Evolutionary conservation across 345 rosid species (phyloP).

Genomic region (Pelargonium nanum): DNA sequence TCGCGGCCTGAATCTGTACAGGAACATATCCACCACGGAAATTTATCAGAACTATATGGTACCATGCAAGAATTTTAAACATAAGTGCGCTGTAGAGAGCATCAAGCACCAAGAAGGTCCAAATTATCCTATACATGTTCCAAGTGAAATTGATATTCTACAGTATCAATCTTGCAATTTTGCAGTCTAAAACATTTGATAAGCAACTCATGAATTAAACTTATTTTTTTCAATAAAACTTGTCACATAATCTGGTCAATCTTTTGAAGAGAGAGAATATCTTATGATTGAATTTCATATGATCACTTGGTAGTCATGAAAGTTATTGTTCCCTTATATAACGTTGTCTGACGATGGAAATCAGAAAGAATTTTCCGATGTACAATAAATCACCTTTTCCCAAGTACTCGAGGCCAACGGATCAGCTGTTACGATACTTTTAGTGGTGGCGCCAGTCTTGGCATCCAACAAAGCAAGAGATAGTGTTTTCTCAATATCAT

Average conservation of each 20-base stretch:
- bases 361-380: conserved; percentile 2
- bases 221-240: not conserved
- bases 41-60: not conserved
- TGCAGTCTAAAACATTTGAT: not conserved
- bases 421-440: conserved; percentile 47
- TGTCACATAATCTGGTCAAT: not conserved
- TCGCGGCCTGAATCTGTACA: conserved; percentile 56
- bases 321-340: not conserved
- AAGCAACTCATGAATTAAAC: not conserved
- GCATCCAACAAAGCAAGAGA: conserved; percentile 48
- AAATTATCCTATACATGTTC: not conserved
- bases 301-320: not conserved
- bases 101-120: not conserved
- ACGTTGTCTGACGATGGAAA: too few relatives aligned
- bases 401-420: conserved; percentile 91
- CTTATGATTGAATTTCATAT: not conserved
- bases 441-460: conserved; percentile 30
- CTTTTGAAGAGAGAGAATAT: not conserved
- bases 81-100: not conserved
- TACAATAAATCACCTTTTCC: conserved; percentile 59
- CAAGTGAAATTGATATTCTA: not conserved
- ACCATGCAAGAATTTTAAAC: not conserved
- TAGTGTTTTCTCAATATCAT: conserved; percentile 61
- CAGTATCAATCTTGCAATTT: not conserved
- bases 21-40: conserved; percentile 7